Evolutionary conservation across 768 basidiomycete genomes (phyloP).

Genomic region (Gautieria morchelliformis): DNA sequence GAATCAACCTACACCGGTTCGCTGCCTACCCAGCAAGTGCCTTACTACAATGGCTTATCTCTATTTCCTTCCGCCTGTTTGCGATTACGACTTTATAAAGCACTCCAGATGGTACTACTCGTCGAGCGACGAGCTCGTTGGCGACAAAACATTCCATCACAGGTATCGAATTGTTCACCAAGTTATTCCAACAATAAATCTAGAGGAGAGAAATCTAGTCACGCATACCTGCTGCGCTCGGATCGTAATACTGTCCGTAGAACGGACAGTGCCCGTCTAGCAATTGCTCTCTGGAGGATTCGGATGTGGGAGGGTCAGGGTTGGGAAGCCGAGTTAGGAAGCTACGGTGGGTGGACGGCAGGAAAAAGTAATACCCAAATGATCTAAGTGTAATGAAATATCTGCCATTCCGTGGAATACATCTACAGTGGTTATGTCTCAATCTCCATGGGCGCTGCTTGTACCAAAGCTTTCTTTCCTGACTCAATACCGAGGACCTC

Average conservation of each 20-base stretch:
- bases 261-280: conserved; percentile 54
- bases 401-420: background rate
- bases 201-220: conserved; percentile 38
- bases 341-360: conserved; percentile 16
- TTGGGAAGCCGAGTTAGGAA: conserved; percentile 29
- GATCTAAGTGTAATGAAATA: background rate
- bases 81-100: conserved; percentile 45
- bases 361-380: background rate
- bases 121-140: conserved; percentile 32
- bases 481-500: conserved; percentile 44
- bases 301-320: conserved; percentile 64
- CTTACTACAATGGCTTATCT: conserved; percentile 56
- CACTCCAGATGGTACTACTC: conserved; percentile 37
- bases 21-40: conserved; percentile 30
- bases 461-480: background rate
- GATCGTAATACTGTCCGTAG: conserved; percentile 37
- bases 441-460: conserved; percentile 13
- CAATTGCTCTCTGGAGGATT: conserved; percentile 70
- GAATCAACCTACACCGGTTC: conserved; percentile 10
- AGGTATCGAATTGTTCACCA: background rate
- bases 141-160: conserved; percentile 14
- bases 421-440: conserved; percentile 6
- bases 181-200: background rate
- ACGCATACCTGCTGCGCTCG: conserved; percentile 60
- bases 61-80: conserved; percentile 56